Evolutionary conservation across 352 stramenopile genomes (phyloP).

Genomic region (Globisporangium carolinianum): DNA sequence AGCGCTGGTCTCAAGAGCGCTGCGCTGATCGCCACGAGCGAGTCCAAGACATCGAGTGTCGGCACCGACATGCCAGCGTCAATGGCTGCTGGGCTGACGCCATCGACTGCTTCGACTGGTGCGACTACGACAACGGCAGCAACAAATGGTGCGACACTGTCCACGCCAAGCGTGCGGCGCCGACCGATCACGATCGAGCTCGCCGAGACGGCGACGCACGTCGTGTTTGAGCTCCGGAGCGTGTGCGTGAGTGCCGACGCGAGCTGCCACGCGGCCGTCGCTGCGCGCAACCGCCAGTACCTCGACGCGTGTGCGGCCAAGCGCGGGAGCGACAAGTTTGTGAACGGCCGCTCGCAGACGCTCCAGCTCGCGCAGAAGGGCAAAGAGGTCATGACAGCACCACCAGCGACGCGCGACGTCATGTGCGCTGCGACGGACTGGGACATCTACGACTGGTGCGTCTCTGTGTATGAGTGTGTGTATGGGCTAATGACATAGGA

Average conservation of each 20-base stretch:
- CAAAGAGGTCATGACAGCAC: conserved; percentile 80
- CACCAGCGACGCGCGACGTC: conserved; percentile 63
- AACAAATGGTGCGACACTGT: too few species aligned
- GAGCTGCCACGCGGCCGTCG: conserved; percentile 30
- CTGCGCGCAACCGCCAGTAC: conserved; percentile 60
- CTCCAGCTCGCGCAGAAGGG: conserved; percentile 70
- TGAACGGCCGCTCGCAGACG: conserved; percentile 58
- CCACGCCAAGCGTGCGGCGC: conserved; percentile 7
- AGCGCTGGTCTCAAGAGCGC: conserved; percentile 5
- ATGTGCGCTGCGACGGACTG: conserved; percentile 73
- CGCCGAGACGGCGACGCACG: conserved; percentile 49
- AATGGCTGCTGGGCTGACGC: too few species aligned
- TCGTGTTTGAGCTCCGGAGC: conserved; percentile 60
- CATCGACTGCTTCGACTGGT: too few species aligned
- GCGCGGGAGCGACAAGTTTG: conserved; percentile 73
- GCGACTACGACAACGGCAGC: too few species aligned
- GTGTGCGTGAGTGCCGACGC: conserved; percentile 61
- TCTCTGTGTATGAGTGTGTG: background rate
- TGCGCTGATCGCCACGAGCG: background rate
- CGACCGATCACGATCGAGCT: conserved; percentile 43
- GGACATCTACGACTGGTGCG: conserved; percentile 81
- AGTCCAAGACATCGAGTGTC: background rate
- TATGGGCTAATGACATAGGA: too few species aligned
- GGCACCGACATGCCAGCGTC: too few species aligned
- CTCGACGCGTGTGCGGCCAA: conserved; percentile 55